Conservation (phyloP, 2,329 filamentous ascomycete species). For the Falciphora oryzae region DNA sequence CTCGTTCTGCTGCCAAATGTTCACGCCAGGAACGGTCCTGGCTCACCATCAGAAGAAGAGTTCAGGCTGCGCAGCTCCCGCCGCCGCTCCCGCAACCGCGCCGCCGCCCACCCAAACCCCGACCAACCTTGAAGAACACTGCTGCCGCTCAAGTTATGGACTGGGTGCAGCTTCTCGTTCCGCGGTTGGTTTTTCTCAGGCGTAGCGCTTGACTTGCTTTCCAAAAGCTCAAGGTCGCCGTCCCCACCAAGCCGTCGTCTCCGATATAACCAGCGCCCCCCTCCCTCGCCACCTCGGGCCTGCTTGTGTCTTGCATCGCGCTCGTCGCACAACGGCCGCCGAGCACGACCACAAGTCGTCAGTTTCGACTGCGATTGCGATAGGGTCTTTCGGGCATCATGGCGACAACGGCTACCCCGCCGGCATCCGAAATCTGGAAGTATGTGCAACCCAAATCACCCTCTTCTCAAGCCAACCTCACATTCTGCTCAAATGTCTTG, state of each 20-base stretch:
- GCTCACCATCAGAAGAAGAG: background rate
- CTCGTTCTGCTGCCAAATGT: slow-evolving; percentile 9
- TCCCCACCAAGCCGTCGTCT: background rate
- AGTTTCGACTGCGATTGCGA: background rate
- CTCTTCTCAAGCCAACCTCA: background rate
- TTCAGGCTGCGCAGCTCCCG: background rate
- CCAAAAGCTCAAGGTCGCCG: background rate
- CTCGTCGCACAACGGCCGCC: background rate
- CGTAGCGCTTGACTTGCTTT: slow-evolving; percentile 8
- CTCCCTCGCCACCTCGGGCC: background rate
- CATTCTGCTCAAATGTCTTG: background rate
- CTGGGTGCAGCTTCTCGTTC: slow-evolving; percentile 7
- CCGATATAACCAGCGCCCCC: background rate
- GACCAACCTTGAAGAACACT: background rate
- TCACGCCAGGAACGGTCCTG: slow-evolving; percentile 6
- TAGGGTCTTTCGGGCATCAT: background rate
- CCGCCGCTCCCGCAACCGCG: background rate
- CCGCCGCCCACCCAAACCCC: background rate
- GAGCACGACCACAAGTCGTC: background rate
- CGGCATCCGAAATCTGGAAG: slow-evolving; percentile 6
- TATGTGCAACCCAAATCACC: background rate
- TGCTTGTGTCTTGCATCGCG: background rate
- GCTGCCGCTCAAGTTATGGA: slow-evolving; percentile 10
- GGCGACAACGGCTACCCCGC: background rate
- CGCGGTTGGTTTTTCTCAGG: slow-evolving; percentile 7